Percentiles rank a stretch among this genome's conserved stretches.
Evolutionary conservation across 73 alveolate species (phyloP).

Genomic region (Paramecium sexaurelia): DNA sequence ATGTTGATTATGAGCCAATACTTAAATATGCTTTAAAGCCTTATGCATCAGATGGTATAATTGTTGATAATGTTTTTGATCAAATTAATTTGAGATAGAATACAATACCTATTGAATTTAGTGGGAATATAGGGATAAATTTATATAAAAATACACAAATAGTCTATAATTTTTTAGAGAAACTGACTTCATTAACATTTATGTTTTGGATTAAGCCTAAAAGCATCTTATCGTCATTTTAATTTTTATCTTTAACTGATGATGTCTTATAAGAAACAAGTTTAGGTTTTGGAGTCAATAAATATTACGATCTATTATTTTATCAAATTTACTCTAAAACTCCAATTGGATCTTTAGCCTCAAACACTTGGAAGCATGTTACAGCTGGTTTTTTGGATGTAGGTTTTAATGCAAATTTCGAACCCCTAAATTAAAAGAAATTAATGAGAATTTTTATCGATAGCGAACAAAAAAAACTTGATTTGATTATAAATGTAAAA

Average conservation of each 20-base stretch:
- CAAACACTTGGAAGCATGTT: background rate
- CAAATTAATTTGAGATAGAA: background rate
- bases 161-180: background rate
- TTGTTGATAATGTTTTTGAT: background rate
- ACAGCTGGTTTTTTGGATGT: background rate
- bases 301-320: background rate
- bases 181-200: background rate
- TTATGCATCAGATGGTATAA: background rate
- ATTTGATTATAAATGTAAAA: background rate
- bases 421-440: background rate
- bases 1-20: background rate
- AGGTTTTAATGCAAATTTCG: background rate
- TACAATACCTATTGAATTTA: background rate
- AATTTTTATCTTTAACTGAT: slow-evolving; percentile 8
- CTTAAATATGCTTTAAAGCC: background rate
- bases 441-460: background rate
- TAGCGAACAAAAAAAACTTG: background rate
- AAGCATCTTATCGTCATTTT: background rate
- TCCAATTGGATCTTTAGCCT: background rate
- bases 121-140: background rate
- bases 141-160: background rate
- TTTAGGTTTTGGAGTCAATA: background rate
- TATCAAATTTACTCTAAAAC: background rate
- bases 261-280: background rate
- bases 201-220: background rate